These are phyloP conservation scores for Xylaria sp. DNA, from an alignment of 2,329 filamentous ascomycete genomes.

Conservation along the genomic window DNA sequence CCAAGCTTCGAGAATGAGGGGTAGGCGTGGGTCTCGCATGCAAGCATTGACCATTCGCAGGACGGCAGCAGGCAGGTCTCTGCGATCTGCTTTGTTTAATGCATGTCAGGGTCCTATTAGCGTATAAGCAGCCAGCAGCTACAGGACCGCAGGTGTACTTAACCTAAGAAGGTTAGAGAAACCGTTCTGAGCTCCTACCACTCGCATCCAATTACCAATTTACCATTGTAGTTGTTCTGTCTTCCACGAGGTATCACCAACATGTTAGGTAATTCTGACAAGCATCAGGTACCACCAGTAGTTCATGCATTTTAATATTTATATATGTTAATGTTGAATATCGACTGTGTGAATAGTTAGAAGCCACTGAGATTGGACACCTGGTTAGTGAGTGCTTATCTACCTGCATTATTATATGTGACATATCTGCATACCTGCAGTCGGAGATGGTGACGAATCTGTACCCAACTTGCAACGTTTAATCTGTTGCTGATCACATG, in stretches of 20 bases:
- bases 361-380: not conserved
- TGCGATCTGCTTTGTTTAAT: conserved; percentile 30
- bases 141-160: too few relatives aligned
- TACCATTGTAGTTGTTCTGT: not conserved
- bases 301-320: not conserved
- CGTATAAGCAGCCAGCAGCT: too few relatives aligned
- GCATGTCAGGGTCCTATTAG: conserved; percentile 1
- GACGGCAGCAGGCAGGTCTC: conserved; percentile 25
- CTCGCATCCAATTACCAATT: conserved; percentile 12
- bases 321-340: not conserved
- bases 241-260: not conserved
- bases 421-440: conserved; percentile 1
- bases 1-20: conserved; percentile 38
- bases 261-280: not conserved
- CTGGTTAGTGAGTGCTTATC: not conserved
- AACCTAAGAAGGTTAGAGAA: not conserved
- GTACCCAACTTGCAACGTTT: not conserved
- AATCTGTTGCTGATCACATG: conserved; percentile 1
- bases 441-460: conserved; percentile 6
- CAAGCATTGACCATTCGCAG: conserved; percentile 22
- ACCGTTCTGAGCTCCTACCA: not conserved
- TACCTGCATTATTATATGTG: not conserved
- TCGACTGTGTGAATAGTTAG: not conserved
- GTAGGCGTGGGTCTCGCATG: conserved; percentile 24
- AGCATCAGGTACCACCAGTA: not conserved